These are phyloP conservation scores for Cercospora brassicicola DNA, from an alignment of 2,329 filamentous ascomycete genomes.

Conservation along the genomic window DNA sequence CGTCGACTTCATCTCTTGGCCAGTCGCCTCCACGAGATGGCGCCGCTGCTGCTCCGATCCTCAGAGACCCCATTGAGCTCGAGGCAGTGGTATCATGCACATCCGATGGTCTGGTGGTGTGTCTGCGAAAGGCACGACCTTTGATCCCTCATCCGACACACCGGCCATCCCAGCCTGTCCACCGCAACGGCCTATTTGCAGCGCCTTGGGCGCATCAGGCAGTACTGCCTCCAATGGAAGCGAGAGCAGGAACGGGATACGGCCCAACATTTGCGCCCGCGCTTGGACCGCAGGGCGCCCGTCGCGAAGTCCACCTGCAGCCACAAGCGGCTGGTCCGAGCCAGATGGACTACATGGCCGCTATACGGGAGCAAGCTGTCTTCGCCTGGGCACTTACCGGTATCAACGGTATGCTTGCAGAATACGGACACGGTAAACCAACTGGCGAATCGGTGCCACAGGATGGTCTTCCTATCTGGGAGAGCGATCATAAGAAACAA, in stretches of 20 bases:
- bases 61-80: constrained; percentile 61
- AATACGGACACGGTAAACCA: constrained; percentile 63
- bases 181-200: constrained; percentile 69
- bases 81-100: constrained; percentile 91
- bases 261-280: constrained; percentile 41
- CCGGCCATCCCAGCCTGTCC: constrained; percentile 47
- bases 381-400: constrained; percentile 81
- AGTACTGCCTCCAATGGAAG: constrained; percentile 50
- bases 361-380: constrained; percentile 81
- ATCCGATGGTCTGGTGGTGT: constrained; percentile 81
- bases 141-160: constrained; percentile 61
- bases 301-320: constrained; percentile 42
- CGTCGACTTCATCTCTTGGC: constrained; percentile 38
- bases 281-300: constrained; percentile 37
- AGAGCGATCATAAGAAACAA: constrained; percentile 22
- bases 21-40: constrained; percentile 33
- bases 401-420: constrained; percentile 72
- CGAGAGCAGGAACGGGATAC: constrained; percentile 34
- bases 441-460: constrained; percentile 63
- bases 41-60: constrained; percentile 23
- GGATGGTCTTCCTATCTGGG: constrained; percentile 62
- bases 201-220: constrained; percentile 76
- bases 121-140: constrained; percentile 71
- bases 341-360: constrained; percentile 68
- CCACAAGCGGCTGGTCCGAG: constrained; percentile 47